Evolutionary conservation across 2,329 filamentous ascomycete species (phyloP).

Genomic region (Botryosphaeria dothidea): DNA sequence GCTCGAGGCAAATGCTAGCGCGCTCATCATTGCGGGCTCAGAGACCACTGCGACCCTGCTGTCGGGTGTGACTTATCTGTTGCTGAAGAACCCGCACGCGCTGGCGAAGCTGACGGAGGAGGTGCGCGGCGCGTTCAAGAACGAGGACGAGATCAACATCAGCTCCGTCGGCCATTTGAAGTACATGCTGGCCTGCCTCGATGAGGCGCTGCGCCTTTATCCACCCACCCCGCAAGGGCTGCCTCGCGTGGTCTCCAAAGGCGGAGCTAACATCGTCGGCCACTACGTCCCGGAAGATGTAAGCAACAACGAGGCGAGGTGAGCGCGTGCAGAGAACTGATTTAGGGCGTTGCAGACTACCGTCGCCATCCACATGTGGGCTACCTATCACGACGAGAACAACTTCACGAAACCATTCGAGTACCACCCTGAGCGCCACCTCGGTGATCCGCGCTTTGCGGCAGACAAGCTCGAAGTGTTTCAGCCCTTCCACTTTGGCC

Average conservation of each 20-base stretch:
- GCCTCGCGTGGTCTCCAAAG: slow-evolving; percentile 36
- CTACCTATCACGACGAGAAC: slow-evolving; percentile 29
- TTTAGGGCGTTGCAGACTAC: slow-evolving; percentile 24
- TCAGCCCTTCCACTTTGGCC: slow-evolving; percentile 37
- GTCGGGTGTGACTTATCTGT: slow-evolving; percentile 32
- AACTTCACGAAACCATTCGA: slow-evolving; percentile 35
- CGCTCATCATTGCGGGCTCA: slow-evolving; percentile 31
- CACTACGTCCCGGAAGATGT: slow-evolving; percentile 34
- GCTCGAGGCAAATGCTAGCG: slow-evolving; percentile 17
- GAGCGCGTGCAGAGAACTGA: too few relatives aligned
- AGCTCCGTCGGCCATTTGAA: slow-evolving; percentile 30
- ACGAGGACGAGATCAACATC: slow-evolving; percentile 35
- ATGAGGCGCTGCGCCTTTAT: slow-evolving; percentile 49
- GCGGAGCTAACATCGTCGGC: slow-evolving; percentile 40
- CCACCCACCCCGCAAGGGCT: slow-evolving; percentile 47
- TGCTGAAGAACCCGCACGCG: slow-evolving; percentile 30
- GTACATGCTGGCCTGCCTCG: slow-evolving; percentile 48
- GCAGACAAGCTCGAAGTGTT: slow-evolving; percentile 25
- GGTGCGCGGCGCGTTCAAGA: slow-evolving; percentile 29
- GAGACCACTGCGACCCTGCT: slow-evolving; percentile 37
- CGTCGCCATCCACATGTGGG: slow-evolving; percentile 31
- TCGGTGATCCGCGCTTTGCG: slow-evolving; percentile 22
- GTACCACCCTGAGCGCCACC: slow-evolving; percentile 38
- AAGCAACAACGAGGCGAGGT: too few relatives aligned
- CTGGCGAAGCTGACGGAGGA: slow-evolving; percentile 30